Base-by-base conservation (phyloP, 2,329 filamentous ascomycete genomes). In the Coleophoma crateriformis region DNA sequence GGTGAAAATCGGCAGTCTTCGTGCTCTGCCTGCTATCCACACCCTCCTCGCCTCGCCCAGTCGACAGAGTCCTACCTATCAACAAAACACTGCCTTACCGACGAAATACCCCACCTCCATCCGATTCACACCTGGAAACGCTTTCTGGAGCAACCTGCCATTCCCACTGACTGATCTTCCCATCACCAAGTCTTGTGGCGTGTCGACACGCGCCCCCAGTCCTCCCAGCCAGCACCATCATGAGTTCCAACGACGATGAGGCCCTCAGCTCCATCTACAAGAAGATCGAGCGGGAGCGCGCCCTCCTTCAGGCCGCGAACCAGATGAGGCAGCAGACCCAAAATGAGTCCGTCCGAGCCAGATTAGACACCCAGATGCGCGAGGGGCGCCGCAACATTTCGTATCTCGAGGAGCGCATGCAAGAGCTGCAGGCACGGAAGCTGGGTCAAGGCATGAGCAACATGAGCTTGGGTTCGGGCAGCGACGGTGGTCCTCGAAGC, bases 261-360 rank as follows among this genome's bases (percentile, higher is more conserved):
- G 75, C 78, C 59, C 76, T 84, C 71, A 83, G 83, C 71, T 87
- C 90, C 70, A 90, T 99, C 73, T 84, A 87, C 74, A 87, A 85
- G 76, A 97, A 99, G 86, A 97, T 99, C 71, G 90, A 96, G 77
- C 85, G 92, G 68, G 94, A 99, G 73, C 92, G 91, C 78, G 88
- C 87, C 63, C 84, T 97, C 65, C 94, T 99, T 77, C 88, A 88
- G 70, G 92, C 90, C 63, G 92, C 92, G 60, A 94, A 89, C 72
- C 83, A 88, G 62, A 96, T 99, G 91, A 87, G 90, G 71, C 87
- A 91, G 72, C 91, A 94, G 69, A 96, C 92, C 61, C 89, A 90
- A 74, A 99, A 99, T 71, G 87, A 91, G 60, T 81, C 84, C 54
- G 92, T 97, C 57, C 87, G 90, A 65, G 91, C 91, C 61, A 84